A percentile compares a stretch with the other conserved stretches of the same genome.
Conservation (phyloP, 352 stramenopile genomes). For the Phytopythium vexans region DNA sequence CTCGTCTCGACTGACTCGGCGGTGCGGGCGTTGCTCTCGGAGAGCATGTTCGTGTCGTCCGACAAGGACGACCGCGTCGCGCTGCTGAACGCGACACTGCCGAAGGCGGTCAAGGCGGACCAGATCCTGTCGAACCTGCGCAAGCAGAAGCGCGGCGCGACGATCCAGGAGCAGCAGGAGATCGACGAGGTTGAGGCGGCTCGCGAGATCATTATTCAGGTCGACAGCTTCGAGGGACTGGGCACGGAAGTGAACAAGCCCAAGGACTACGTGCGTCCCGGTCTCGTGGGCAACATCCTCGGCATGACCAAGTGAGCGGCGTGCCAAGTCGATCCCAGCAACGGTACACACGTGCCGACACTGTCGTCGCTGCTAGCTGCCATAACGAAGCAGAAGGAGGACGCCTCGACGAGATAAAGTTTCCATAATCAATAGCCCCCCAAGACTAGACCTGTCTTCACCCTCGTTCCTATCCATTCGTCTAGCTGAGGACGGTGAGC, state of each 20-base stretch:
- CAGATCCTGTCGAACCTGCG: slow-evolving; percentile 88
- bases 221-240: slow-evolving; percentile 91
- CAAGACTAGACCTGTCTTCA: too few relatives aligned
- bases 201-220: slow-evolving; percentile 96
- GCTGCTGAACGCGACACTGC: slow-evolving; percentile 70
- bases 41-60: slow-evolving; percentile 77
- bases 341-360: neutral
- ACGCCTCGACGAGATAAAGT: too few relatives aligned
- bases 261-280: slow-evolving; percentile 89
- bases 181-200: slow-evolving; percentile 95
- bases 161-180: slow-evolving; percentile 90
- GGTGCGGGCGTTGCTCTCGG: slow-evolving; percentile 65
- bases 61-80: slow-evolving; percentile 63
- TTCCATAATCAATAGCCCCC: too few relatives aligned
- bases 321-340: neutral
- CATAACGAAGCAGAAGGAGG: too few relatives aligned
- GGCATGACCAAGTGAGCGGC: slow-evolving; percentile 30
- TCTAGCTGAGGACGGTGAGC: too few relatives aligned
- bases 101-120: slow-evolving; percentile 91
- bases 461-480: too few relatives aligned
- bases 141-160: slow-evolving; percentile 94
- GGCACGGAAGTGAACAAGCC: slow-evolving; percentile 77
- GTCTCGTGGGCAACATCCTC: slow-evolving; percentile 61
- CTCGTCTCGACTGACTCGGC: slow-evolving; percentile 71
- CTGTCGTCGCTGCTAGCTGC: too few relatives aligned